Percentiles rank a stretch among this genome's conserved stretches.
Conservation (phyloP, 1,284 basidiomycete species). For the Ustilago bromivora region DNA sequence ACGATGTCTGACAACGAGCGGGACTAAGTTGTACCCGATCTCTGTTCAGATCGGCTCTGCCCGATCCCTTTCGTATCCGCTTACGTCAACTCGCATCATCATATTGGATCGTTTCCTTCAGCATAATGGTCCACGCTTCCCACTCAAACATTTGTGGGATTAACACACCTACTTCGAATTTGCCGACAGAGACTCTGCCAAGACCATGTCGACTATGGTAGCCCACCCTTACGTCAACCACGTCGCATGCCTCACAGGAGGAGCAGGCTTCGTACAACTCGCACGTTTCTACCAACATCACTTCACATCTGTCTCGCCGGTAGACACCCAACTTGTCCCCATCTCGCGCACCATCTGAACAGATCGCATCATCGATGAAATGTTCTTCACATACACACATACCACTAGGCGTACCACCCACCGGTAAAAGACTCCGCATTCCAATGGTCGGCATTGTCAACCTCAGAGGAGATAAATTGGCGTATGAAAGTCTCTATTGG, state of each 20-base stretch:
- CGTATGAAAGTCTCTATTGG: constrained; percentile 44
- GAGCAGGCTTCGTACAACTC: constrained; percentile 25
- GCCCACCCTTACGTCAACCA: constrained; percentile 41
- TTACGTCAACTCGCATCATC: too few relatives aligned
- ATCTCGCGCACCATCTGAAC: constrained; percentile 31
- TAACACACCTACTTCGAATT: constrained; percentile 46
- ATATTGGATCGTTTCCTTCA: too few relatives aligned
- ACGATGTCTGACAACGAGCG: too few relatives aligned
- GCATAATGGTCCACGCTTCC: constrained; percentile 28
- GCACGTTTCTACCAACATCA: constrained; percentile 41
- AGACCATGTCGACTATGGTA: constrained; percentile 46
- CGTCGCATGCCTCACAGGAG: constrained; percentile 40
- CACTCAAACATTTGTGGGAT: constrained; percentile 43
- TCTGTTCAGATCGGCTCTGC: too few relatives aligned
- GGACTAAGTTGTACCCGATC: too few relatives aligned
- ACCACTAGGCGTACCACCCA: constrained; percentile 37
- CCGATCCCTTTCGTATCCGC: too few relatives aligned
- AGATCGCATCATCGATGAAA: constrained; percentile 43
- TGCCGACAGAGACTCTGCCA: constrained; percentile 27
- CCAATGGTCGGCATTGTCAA: constrained; percentile 48
- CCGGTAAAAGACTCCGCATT: constrained; percentile 24
- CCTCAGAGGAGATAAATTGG: constrained; percentile 41
- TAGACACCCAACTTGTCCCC: constrained; percentile 22
- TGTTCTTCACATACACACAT: constrained; percentile 40
- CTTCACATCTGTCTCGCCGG: constrained; percentile 30